These are phyloP conservation scores for Porcisia deanei DNA, from an alignment of 208 protist species.

Conservation along the genomic window DNA sequence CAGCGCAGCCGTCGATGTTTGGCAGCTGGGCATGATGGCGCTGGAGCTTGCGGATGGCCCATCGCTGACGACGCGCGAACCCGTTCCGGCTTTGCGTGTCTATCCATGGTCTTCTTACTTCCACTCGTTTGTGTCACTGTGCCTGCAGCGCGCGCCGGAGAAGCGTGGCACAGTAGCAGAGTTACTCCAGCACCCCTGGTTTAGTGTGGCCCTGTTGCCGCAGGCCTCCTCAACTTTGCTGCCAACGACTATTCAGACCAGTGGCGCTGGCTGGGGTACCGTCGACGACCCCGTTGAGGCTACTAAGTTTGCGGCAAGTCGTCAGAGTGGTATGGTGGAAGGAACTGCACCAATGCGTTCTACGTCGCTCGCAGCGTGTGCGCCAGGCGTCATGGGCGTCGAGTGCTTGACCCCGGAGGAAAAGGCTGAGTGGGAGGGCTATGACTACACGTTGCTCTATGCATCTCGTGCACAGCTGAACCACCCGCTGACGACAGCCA, in stretches of 20 bases:
- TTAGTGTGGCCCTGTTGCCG: constrained; percentile 46
- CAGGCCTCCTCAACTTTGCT: constrained; percentile 11
- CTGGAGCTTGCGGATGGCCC: constrained; percentile 67
- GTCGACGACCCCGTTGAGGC: neutral
- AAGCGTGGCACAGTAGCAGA: constrained; percentile 56
- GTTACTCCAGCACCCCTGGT: constrained; percentile 83
- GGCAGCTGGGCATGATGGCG: constrained; percentile 76
- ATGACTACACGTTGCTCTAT: constrained; percentile 32
- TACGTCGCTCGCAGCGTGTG: neutral
- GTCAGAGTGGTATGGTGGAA: neutral
- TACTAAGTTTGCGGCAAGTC: neutral
- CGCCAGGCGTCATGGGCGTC: constrained; percentile 32
- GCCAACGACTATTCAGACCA: neutral
- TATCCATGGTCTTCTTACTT: constrained; percentile 56
- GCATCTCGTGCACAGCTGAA: constrained; percentile 6
- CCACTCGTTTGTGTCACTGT: constrained; percentile 64
- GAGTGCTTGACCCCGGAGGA: constrained; percentile 29
- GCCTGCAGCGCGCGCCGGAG: constrained; percentile 39
- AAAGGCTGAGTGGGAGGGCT: constrained; percentile 30
- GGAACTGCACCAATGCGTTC: neutral
- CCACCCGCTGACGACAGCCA: neutral
- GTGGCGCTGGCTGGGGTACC: neutral
- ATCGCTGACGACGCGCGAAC: constrained; percentile 37
- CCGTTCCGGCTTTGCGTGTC: constrained; percentile 34
- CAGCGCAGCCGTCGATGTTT: constrained; percentile 54